phyloP scores from a whole-genome alignment of 179 eudicot species.

The Gypsophila paniculata region DNA sequence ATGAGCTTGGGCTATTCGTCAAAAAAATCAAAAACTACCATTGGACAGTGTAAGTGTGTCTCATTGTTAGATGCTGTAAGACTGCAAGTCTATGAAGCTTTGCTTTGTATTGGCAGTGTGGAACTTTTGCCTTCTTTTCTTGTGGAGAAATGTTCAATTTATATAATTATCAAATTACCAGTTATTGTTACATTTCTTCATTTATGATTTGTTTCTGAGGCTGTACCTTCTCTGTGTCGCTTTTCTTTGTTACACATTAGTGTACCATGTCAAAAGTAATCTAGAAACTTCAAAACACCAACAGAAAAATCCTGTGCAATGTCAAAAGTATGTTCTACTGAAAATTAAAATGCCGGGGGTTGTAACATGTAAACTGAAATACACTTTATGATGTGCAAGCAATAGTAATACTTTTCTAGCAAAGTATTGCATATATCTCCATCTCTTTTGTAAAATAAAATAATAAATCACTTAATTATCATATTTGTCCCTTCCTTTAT shows the following conservation, averaged over 20 bases:
- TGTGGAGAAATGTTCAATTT: not conserved
- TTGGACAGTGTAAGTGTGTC: conserved; percentile 74
- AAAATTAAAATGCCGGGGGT: not conserved
- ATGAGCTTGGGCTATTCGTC: conserved; percentile 99
- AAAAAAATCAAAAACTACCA: conserved; percentile 74
- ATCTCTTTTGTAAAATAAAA: too few relatives aligned
- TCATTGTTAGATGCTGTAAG: not conserved
- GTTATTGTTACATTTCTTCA: not conserved
- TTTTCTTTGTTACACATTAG: not conserved
- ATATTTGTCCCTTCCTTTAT: not conserved
- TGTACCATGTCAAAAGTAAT: not conserved
- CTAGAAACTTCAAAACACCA: not conserved
- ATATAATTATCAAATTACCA: not conserved
- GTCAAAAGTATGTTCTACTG: not conserved
- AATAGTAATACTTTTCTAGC: not conserved
- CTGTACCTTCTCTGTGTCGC: not conserved
- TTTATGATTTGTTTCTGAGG: conserved; percentile 3
- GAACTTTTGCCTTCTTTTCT: conserved; percentile 2
- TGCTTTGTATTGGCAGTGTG: not conserved
- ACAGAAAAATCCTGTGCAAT: not conserved
- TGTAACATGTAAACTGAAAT: too few relatives aligned
- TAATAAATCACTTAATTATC: too few relatives aligned
- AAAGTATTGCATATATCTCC: not conserved
- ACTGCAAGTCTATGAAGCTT: not conserved
- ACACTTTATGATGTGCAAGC: not conserved